These are phyloP conservation scores for Saccharomycopsis javanensis DNA, from an alignment of 805 yeast genomes.

Conservation along the genomic window DNA sequence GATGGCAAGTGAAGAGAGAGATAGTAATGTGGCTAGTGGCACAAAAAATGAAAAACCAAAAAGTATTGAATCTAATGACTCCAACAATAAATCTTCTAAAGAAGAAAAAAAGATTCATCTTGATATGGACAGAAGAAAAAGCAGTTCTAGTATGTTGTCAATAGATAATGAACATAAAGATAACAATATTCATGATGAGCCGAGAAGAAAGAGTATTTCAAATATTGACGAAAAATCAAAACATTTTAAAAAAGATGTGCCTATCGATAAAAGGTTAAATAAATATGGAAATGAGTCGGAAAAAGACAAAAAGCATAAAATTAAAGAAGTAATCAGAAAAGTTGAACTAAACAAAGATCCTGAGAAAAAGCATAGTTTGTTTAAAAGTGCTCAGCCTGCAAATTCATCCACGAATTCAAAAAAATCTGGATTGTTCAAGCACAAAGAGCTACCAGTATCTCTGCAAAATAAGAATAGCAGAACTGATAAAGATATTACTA, in stretches of 20 bases:
- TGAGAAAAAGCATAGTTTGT: constrained; percentile 15
- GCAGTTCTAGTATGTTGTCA: not conserved
- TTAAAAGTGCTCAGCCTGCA: constrained; percentile 4
- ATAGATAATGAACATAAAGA: not conserved
- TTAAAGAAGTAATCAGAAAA: constrained; percentile 8
- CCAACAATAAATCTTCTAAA: not conserved
- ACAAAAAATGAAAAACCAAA: not conserved
- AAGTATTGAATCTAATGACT: not conserved
- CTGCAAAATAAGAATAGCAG: not conserved
- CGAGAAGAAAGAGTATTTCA: not conserved
- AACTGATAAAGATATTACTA: not conserved
- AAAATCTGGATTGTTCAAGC: constrained; percentile 14
- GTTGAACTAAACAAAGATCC: constrained; percentile 8
- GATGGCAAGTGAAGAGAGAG: not conserved
- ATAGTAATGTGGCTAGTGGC: not conserved
- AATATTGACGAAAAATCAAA: not conserved
- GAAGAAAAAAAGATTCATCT: not conserved
- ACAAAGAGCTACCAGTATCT: not conserved
- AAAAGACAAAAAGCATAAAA: constrained; percentile 7
- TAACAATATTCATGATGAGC: not conserved
- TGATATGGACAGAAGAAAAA: not conserved
- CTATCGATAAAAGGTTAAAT: not conserved
- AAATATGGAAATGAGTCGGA: not conserved
- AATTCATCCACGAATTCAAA: not conserved
- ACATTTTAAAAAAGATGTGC: not conserved